Conservation (phyloP, 1,139 yeast genomes). For the Taphrina betulina region DNA sequence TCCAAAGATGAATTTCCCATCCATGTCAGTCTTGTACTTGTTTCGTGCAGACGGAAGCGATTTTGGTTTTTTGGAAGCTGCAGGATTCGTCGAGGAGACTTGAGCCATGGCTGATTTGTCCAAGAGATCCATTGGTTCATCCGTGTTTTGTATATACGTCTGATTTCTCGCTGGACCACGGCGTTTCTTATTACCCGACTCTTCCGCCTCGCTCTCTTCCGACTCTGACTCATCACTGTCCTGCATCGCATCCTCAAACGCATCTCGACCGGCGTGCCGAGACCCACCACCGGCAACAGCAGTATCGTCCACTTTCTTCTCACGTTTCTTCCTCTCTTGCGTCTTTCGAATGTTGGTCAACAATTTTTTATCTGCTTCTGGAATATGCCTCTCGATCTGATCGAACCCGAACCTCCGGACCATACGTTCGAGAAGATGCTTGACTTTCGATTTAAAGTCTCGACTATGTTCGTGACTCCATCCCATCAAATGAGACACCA, state of each 20-base stretch:
- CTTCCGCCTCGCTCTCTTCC: slow-evolving; percentile 37
- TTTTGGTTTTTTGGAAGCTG: slow-evolving; percentile 40
- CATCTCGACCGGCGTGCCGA: slow-evolving; percentile 9
- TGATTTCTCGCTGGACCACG: slow-evolving; percentile 40
- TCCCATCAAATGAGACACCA: slow-evolving; percentile 70
- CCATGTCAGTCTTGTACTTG: slow-evolving; percentile 51
- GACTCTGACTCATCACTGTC: slow-evolving; percentile 42
- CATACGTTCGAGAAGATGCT: slow-evolving; percentile 87
- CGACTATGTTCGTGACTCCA: slow-evolving; percentile 98
- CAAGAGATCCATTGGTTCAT: slow-evolving; percentile 81
- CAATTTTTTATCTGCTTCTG: slow-evolving; percentile 81
- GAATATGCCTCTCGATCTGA: slow-evolving; percentile 72
- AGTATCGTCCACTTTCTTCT: slow-evolving; percentile 51
- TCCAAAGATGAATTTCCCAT: slow-evolving; percentile 45
- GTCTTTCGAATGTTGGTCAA: slow-evolving; percentile 46
- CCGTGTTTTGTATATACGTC: slow-evolving; percentile 67
- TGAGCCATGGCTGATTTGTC: slow-evolving; percentile 82
- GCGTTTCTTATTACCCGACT: slow-evolving; percentile 22
- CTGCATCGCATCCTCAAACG: slow-evolving; percentile 72
- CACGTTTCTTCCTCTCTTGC: slow-evolving; percentile 56
- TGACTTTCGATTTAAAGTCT: slow-evolving; percentile 87
- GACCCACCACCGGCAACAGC: slow-evolving; percentile 49
- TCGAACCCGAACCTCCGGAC: slow-evolving; percentile 88
- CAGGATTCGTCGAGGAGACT: slow-evolving; percentile 81
- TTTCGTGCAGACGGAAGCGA: slow-evolving; percentile 46